Conservation (phyloP, 805 yeast genomes). For the Wickerhamomyces mucosus region DNA sequence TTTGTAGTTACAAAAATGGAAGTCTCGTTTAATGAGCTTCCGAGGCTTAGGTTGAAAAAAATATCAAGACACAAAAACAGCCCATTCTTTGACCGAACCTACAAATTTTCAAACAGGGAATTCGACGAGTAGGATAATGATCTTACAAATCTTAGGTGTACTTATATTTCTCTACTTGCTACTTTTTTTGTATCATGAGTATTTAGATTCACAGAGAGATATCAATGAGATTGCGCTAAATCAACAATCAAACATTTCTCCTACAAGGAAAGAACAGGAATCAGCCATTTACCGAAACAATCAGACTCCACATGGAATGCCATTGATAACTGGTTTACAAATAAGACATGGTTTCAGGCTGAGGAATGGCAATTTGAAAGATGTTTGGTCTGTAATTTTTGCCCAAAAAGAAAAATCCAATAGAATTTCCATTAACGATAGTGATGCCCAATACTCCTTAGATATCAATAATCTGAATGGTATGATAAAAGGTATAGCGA, state of each 20-base stretch:
- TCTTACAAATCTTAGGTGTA: too few relatives aligned
- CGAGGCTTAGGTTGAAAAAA: too few relatives aligned
- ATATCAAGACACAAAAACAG: too few relatives aligned
- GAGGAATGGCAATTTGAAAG: slow-evolving; percentile 68
- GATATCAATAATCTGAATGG: slow-evolving; percentile 21
- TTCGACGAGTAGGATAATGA: too few relatives aligned
- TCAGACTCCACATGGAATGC: slow-evolving; percentile 62
- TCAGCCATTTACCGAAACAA: slow-evolving; percentile 71
- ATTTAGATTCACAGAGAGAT: slow-evolving; percentile 33
- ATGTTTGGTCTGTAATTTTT: slow-evolving; percentile 55
- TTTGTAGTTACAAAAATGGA: too few relatives aligned
- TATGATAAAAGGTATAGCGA: slow-evolving; percentile 18
- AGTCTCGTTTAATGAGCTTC: too few relatives aligned
- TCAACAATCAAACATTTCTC: slow-evolving; percentile 57
- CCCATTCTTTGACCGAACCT: too few relatives aligned
- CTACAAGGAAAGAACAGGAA: slow-evolving; percentile 57
- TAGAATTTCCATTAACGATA: slow-evolving; percentile 19
- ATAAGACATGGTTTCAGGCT: slow-evolving; percentile 54
- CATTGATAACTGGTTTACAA: slow-evolving; percentile 59
- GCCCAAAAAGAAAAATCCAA: slow-evolving; percentile 15
- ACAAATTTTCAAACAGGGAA: too few relatives aligned
- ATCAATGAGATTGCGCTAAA: slow-evolving; percentile 46
- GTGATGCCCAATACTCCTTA: slow-evolving; percentile 10
- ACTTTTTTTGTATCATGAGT: slow-evolving; percentile 10
- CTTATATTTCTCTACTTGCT: not conserved